These are phyloP conservation scores for Rhizophagus clarus DNA, from an alignment of 192 early-diverging fungal genomes.

Conservation along the genomic window DNA sequence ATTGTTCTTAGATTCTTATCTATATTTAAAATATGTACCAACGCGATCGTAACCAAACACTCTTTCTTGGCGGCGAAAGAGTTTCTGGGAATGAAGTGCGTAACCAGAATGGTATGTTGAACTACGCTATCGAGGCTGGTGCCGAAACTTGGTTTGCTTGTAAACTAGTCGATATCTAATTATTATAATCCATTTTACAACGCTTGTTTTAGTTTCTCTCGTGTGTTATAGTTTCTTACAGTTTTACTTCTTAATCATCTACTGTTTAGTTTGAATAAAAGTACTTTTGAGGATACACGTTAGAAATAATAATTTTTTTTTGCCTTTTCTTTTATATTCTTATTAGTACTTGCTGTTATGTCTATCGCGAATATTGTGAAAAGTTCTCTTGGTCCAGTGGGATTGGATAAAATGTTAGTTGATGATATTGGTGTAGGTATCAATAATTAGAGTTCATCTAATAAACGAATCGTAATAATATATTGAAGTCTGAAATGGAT, in stretches of 20 bases:
- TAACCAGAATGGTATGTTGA: conserved; percentile 85
- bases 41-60: conserved; percentile 49
- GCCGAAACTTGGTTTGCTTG: too few species aligned
- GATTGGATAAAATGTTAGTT: conserved; percentile 99
- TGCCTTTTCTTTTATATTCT: conserved; percentile 25
- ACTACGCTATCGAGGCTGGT: too few species aligned
- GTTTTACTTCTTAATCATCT: conserved; percentile 11
- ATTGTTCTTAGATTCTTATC: neutral
- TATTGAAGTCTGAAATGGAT: conserved; percentile 6
- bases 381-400: conserved; percentile 97
- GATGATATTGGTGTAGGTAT: conserved; percentile 95
- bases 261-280: neutral
- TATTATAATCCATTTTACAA: too few species aligned
- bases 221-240: neutral
- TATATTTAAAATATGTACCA: conserved; percentile 44
- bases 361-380: conserved; percentile 99
- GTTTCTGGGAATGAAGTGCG: conserved; percentile 91
- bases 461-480: neutral
- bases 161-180: neutral
- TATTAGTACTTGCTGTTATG: conserved; percentile 87
- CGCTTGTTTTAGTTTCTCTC: neutral
- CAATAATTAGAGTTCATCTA: neutral
- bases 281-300: neutral
- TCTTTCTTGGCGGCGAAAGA: conserved; percentile 86
- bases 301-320: neutral